Base-by-base conservation (phyloP, 768 basidiomycete genomes). In the Boletus pseudopeckii region DNA sequence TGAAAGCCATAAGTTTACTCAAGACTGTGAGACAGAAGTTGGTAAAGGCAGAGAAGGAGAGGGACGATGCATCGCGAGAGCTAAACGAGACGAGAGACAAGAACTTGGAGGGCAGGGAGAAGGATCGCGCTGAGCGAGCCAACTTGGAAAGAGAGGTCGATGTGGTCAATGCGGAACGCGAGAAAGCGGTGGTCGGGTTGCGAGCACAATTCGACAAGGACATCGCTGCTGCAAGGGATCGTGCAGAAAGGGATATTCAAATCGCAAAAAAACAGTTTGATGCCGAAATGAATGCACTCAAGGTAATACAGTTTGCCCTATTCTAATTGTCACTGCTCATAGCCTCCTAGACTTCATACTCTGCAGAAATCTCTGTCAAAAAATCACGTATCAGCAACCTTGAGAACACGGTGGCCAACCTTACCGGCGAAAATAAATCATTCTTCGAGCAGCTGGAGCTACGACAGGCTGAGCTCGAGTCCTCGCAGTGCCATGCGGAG, bases 11-110 rank as follows among this genome's bases (percentile, higher is more conserved):
- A 59, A 88, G 85, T 47, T 73, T 98, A 26, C 75, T 99, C 53
- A 98, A 98, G 73, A 93, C 93, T 2, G 91, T 98, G n/a, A 76
- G 97, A 51, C 87, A 93, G 72, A 99, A 98, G 70, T 75, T 96
- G n/a, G 92, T 98, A 28, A 98, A 93, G 66, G 86, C 92, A 6
- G 96, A 98, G 72, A 94, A 93, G 75, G 93, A 96, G 22, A 83
- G 83, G 61, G 94, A 98, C 36, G 93, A 96, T 54, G 76, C 80
- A 0, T 54, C 80, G 46, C 84, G 80, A 64, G 89, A 91, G 59
- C 64, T 75, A 32, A 72, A 72, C 3, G 69, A 71, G 15, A 55
- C 80, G 18, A 81, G 73, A 55, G 84, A 85, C 43, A 81, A 76
- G 59, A 82, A 78, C 39, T 77, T 74, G 61, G 76, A 71, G 17